Evolutionary conservation across 345 rosid genomes (phyloP).

Genomic region (Dimocarpus longan): DNA sequence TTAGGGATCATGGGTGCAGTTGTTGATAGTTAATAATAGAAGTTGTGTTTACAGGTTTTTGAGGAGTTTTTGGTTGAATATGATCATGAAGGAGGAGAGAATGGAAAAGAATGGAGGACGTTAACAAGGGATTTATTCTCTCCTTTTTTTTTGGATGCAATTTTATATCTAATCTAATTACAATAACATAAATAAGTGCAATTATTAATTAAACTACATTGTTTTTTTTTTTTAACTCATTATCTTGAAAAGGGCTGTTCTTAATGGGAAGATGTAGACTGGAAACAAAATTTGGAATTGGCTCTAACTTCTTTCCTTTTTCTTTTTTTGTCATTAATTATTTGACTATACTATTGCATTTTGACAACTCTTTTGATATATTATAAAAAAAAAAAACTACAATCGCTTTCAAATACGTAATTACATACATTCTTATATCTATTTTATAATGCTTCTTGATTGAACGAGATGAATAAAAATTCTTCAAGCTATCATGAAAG

Average conservation of each 20-base stretch:
- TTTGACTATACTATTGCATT: not conserved
- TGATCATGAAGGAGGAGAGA: not conserved
- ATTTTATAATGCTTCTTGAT: too few relatives aligned
- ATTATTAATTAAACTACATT: too few relatives aligned
- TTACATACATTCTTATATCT: too few relatives aligned
- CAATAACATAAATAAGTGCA: too few relatives aligned
- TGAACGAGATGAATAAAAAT: too few relatives aligned
- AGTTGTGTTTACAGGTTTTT: not conserved
- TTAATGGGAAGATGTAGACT: not conserved
- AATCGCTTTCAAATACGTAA: too few relatives aligned
- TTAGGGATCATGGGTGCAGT: constrained; percentile 4
- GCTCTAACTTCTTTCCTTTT: too few relatives aligned
- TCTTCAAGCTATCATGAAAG: too few relatives aligned
- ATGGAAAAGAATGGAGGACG: constrained; percentile 6
- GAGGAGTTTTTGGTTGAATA: not conserved
- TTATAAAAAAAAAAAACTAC: too few relatives aligned
- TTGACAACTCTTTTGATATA: too few relatives aligned
- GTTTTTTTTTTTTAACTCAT: too few relatives aligned
- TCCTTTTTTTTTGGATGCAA: not conserved
- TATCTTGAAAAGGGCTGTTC: not conserved
- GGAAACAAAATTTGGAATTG: not conserved
- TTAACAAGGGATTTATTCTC: not conserved
- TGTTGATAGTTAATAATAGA: not conserved
- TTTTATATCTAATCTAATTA: too few relatives aligned
- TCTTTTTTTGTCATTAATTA: not conserved